These are phyloP conservation scores for Debaryomycetaceae sp. DNA, from an alignment of 1,139 yeast genomes.

Conservation along the genomic window DNA sequence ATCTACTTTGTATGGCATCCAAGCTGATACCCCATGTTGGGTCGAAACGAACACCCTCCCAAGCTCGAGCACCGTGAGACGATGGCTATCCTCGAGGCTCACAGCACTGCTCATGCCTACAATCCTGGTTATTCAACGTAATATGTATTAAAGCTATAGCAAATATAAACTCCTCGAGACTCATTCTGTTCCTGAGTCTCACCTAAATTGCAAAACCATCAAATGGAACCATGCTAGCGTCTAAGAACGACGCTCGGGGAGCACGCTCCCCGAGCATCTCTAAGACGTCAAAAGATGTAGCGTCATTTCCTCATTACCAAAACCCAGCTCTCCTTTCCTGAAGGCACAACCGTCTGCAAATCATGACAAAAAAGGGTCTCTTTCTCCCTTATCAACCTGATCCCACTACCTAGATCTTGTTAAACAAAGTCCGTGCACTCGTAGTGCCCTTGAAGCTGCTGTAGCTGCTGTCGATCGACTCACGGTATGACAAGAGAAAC, in stretches of 20 bases:
- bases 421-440: constrained; percentile 37
- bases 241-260: neutral
- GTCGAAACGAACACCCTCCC: too few species aligned
- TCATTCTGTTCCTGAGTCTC: neutral
- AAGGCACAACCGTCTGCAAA: neutral
- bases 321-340: neutral
- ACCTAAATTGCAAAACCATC: neutral
- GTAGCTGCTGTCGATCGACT: constrained; percentile 17
- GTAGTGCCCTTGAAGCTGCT: constrained; percentile 31
- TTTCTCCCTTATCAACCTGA: neutral
- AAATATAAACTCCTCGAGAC: neutral
- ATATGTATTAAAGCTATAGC: neutral
- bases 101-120: too few species aligned
- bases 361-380: neutral
- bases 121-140: too few species aligned
- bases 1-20: too few species aligned
- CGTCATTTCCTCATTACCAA: neutral
- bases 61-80: too few species aligned
- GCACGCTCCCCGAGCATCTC: neutral
- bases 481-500: constrained; percentile 41
- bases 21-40: too few species aligned
- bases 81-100: too few species aligned
- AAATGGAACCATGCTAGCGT: neutral
- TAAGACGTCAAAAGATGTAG: neutral
- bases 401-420: constrained; percentile 24